phyloP scores from a whole-genome alignment of 305 asterid species.

The Rubia peregrina region DNA sequence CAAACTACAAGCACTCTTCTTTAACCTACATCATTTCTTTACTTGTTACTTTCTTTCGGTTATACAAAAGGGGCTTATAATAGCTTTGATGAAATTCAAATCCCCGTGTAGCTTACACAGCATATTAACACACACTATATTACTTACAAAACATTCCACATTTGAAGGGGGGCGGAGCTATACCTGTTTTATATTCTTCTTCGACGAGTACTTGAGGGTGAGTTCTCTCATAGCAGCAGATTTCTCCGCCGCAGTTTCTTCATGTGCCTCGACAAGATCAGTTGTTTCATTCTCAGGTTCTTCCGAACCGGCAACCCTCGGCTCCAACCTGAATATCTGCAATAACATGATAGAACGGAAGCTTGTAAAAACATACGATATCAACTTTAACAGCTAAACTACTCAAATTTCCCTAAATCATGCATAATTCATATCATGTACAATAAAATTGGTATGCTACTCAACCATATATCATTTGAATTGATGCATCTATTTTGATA shows the following conservation, averaged over 20 bases:
- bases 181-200: constrained; percentile 46
- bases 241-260: constrained; percentile 36
- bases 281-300: constrained; percentile 26
- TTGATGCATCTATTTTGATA: not conserved
- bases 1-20: not conserved
- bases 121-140: not conserved
- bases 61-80: not conserved
- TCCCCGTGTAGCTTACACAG: not conserved
- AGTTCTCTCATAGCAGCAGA: constrained; percentile 17
- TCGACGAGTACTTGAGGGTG: constrained; percentile 33
- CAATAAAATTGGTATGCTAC: not conserved
- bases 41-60: not conserved
- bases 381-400: not conserved
- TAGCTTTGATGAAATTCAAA: too few relatives aligned
- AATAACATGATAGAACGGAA: not conserved
- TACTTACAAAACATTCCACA: not conserved
- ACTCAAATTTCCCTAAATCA: not conserved
- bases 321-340: constrained; percentile 74
- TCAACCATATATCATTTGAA: not conserved
- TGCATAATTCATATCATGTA: not conserved
- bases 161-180: constrained; percentile 5
- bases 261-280: constrained; percentile 28
- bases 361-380: not conserved
- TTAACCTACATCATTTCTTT: not conserved
- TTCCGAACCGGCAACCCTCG: constrained; percentile 37